Base-by-base conservation (phyloP, 768 basidiomycete genomes). In the Podaxis sp. region DNA sequence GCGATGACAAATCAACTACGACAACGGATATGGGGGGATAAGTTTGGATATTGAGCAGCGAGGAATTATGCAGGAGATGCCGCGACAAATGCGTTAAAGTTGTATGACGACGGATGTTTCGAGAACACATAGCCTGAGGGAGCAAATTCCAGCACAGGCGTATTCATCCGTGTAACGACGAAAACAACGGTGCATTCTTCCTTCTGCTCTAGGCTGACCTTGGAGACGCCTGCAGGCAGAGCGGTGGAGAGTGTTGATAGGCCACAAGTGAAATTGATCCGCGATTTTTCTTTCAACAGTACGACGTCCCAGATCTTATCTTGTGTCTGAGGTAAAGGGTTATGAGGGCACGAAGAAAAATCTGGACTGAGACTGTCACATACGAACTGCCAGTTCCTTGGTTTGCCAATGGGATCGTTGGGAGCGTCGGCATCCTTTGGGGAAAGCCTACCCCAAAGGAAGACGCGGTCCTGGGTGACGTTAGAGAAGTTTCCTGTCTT, bases 31-130 rank as follows among this genome's bases (percentile, higher is more conserved):
- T 8, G 33, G 7, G 6, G 0, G 0, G 27, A 29, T 29, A 29
- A 29, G 27, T 9, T 33, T 33, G 0, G 33, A 33, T 9, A 33
- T 33, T 33, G 1, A 33, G 8, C 33, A 33, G 33, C 33, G 33
- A 1, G 2, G 1, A 33, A 33, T 33, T 1, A 33, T 9, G 33
- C 33, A 9, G 33, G 33, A 33, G 33, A 33, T 33, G 33, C 33
- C 8, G 33, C 33, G 33, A 33, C 33, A 33, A 33, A 33, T 2
- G 33, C 33, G 33, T 33, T 33, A 33, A 33, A 33, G 33, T 89
- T 90, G 71, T 90, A 89, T 22, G 67, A 69, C 29, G 74, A 27
- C 7, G 86, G 83, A 8, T 69, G 66, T 24, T 71, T 70, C 4
- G 69, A 67, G 67, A 85, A 88, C 12, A 29, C 64, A 66, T 83